phyloP scores from a whole-genome alignment of 148 eudicot genomes.

The Mesembryanthemum crystallinum region DNA sequence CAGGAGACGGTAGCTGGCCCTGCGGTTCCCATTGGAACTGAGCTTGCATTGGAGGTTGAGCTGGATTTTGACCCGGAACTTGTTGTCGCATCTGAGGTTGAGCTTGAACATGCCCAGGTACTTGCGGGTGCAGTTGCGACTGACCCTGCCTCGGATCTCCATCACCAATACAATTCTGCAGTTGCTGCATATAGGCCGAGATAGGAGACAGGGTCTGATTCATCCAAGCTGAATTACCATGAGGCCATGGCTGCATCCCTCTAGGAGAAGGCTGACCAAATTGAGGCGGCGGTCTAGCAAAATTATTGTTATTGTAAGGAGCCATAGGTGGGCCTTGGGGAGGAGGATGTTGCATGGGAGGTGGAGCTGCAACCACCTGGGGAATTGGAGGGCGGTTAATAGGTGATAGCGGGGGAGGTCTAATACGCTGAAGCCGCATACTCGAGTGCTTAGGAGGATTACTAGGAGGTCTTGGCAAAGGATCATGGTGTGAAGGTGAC shows the following conservation, averaged over 20 bases:
- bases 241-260: slow-evolving; percentile 37
- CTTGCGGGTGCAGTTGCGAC: slow-evolving; percentile 14
- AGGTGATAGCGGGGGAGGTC: slow-evolving; percentile 76
- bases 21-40: slow-evolving; percentile 31
- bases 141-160: slow-evolving; percentile 39
- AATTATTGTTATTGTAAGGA: slow-evolving; percentile 32
- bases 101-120: slow-evolving; percentile 17
- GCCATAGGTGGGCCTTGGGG: slow-evolving; percentile 31
- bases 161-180: slow-evolving; percentile 71
- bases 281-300: slow-evolving; percentile 45
- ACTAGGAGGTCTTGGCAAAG: slow-evolving; percentile 65
- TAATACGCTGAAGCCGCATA: slow-evolving; percentile 63
- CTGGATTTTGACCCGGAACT: slow-evolving; percentile 25
- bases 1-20: slow-evolving; percentile 40
- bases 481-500: slow-evolving; percentile 60
- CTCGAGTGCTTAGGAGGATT: slow-evolving; percentile 71
- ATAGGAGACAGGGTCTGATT: slow-evolving; percentile 78
- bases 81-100: slow-evolving; percentile 22
- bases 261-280: slow-evolving; percentile 57
- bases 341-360: slow-evolving; percentile 41
- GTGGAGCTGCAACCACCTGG: slow-evolving; percentile 33
- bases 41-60: slow-evolving; percentile 29
- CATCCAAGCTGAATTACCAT: slow-evolving; percentile 39
- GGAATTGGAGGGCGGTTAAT: slow-evolving; percentile 54
- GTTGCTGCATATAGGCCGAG: slow-evolving; percentile 79